phyloP scores from a whole-genome alignment of 2,329 filamentous ascomycete genomes.

The Immersiporthe knoxdaviesiana region DNA sequence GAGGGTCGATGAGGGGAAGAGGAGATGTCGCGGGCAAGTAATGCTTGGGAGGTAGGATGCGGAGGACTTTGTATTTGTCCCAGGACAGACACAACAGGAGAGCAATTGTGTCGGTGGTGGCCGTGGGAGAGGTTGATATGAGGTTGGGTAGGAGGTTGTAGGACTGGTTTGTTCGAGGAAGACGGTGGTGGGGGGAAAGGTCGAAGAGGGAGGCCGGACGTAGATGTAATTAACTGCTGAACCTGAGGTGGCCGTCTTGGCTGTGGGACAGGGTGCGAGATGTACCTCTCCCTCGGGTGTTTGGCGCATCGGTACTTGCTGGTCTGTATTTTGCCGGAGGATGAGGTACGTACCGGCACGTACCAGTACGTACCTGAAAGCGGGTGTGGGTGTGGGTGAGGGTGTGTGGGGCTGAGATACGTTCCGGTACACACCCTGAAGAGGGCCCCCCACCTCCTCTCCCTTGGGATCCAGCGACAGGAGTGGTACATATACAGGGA shows the following conservation, averaged over 20 bases:
- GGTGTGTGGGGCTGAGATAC: no score
- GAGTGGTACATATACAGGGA: not conserved
- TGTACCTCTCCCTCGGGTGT: constrained; percentile 24
- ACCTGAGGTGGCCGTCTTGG: constrained; percentile 13
- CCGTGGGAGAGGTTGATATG: constrained; percentile 19
- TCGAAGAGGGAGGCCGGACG: constrained; percentile 27
- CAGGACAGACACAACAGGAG: constrained; percentile 8
- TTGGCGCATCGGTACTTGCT: constrained; percentile 21
- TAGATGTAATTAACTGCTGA: constrained; percentile 35
- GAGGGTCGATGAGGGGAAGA: not conserved
- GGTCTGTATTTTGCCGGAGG: constrained; percentile 29
- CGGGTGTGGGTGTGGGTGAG: no score
- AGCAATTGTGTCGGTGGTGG: constrained; percentile 6
- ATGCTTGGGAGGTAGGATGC: not conserved
- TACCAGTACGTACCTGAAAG: constrained; percentile 23
- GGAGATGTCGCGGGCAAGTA: not conserved
- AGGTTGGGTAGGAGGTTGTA: constrained; percentile 20
- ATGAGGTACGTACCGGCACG: constrained; percentile 26
- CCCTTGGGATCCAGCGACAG: constrained; percentile 15
- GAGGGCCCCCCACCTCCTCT: not conserved
- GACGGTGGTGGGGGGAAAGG: constrained; percentile 27
- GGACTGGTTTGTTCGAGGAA: constrained; percentile 28
- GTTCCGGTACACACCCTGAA: not conserved
- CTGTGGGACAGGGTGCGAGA: constrained; percentile 25
- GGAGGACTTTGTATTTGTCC: constrained; percentile 11